Evolutionary conservation across 2,329 filamentous ascomycete genomes (phyloP).

Genomic region (Verticillium dahliae): DNA sequence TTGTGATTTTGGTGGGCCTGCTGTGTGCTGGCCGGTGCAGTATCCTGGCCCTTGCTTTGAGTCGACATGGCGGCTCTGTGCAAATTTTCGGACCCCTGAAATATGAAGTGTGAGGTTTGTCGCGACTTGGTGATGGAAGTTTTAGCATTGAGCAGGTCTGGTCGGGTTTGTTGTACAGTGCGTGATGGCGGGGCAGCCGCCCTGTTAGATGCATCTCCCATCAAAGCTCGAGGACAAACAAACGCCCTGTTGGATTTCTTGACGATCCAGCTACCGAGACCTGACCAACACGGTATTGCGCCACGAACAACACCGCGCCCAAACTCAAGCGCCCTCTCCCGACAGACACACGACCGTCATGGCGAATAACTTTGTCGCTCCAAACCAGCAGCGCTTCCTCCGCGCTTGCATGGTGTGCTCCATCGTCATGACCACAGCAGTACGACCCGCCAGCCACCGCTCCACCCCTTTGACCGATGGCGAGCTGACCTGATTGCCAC

Average conservation of each 20-base stretch:
- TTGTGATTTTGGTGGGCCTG: conserved; percentile 17
- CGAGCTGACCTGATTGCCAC: conserved; percentile 4
- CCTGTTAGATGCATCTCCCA: not conserved
- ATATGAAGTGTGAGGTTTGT: not conserved
- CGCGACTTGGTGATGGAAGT: not conserved
- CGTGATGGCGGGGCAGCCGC: not conserved
- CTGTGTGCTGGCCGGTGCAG: not conserved
- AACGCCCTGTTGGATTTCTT: not conserved
- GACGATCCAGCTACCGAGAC: not conserved
- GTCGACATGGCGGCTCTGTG: conserved; percentile 4
- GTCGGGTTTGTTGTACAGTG: not conserved
- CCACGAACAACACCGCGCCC: conserved; percentile 1
- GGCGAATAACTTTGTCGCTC: conserved; percentile 57
- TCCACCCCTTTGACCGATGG: conserved; percentile 1
- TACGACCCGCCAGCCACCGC: conserved; percentile 31
- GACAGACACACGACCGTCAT: conserved; percentile 22
- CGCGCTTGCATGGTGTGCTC: conserved; percentile 99
- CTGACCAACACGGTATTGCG: not conserved
- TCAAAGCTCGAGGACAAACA: not conserved
- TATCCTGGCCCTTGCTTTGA: conserved; percentile 1
- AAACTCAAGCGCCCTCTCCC: not conserved
- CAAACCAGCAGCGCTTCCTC: conserved; percentile 73
- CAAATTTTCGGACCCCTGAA: not conserved
- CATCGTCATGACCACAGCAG: conserved; percentile 76
- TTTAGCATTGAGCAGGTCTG: not conserved